A percentile compares a stretch with the other conserved stretches of the same genome.
Evolutionary conservation across 2,329 filamentous ascomycete species (phyloP).

Genomic region (Teratosphaeria pseudoeucalypti): DNA sequence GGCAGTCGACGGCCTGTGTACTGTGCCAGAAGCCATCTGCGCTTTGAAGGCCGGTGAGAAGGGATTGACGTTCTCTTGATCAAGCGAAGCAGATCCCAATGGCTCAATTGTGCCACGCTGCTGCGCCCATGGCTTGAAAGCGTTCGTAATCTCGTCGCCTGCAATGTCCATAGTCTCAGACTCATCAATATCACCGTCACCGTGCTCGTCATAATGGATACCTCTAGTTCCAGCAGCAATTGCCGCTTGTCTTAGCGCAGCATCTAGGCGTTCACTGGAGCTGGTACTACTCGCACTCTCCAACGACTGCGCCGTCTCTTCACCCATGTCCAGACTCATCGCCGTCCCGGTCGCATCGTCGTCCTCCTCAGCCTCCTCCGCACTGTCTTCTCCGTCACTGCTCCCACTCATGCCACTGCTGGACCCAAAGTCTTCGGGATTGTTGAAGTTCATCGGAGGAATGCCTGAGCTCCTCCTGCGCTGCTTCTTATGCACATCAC

Average conservation of each 20-base stretch:
- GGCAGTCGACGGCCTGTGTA: constrained; percentile 13
- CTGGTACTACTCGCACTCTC: constrained; percentile 43
- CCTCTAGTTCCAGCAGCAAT: constrained; percentile 63
- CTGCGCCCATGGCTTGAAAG: constrained; percentile 62
- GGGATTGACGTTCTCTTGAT: constrained; percentile 42
- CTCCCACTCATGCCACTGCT: constrained; percentile 68
- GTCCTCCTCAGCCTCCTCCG: constrained; percentile 45
- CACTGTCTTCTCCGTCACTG: constrained; percentile 31
- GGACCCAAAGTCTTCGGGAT: constrained; percentile 55
- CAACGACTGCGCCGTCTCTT: constrained; percentile 34
- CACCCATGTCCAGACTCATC: constrained; percentile 61
- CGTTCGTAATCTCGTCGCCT: constrained; percentile 62
- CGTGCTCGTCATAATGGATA: constrained; percentile 48
- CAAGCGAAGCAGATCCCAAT: constrained; percentile 19
- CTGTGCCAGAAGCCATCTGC: constrained; percentile 12
- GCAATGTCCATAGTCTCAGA: constrained; percentile 41
- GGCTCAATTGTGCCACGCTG: constrained; percentile 1
- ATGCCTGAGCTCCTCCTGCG: constrained; percentile 55
- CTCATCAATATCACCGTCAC: constrained; percentile 19
- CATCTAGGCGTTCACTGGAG: constrained; percentile 65
- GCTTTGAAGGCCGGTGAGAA: constrained; percentile 37
- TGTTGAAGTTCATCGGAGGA: constrained; percentile 54
- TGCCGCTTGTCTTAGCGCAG: constrained; percentile 65
- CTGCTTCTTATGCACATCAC: constrained; percentile 53
- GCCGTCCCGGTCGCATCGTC: constrained; percentile 63